These are phyloP conservation scores for Melampsora americana DNA, from an alignment of 1,284 basidiomycete genomes.

Conservation along the genomic window DNA sequence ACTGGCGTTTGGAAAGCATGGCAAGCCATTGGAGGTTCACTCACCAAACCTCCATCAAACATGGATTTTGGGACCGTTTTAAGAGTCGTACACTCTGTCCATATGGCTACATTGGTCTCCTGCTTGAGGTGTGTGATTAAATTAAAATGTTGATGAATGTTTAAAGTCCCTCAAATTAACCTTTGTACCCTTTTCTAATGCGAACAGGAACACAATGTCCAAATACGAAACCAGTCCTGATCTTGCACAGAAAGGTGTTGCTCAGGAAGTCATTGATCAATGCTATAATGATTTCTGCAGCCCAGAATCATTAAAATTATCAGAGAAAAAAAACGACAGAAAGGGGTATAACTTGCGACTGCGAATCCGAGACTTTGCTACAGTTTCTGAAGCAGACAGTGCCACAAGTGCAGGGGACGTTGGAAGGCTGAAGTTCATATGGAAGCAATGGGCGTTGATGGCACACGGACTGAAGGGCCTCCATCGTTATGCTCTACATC, in stretches of 20 bases:
- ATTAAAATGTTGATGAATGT: neutral
- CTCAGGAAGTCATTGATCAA: constrained; percentile 9
- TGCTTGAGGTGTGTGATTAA: constrained; percentile 7
- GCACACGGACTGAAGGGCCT: constrained; percentile 25
- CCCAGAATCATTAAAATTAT: neutral
- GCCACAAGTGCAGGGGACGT: constrained; percentile 10
- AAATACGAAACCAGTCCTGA: neutral
- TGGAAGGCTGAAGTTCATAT: constrained; percentile 4
- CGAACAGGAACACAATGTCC: neutral
- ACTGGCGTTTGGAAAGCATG: constrained; percentile 11
- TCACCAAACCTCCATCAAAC: neutral
- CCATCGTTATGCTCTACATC: constrained; percentile 14
- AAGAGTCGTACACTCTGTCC: constrained; percentile 16
- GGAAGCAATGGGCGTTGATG: constrained; percentile 22
- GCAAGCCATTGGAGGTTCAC: neutral
- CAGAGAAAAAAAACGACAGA: neutral
- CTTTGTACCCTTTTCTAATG: too few relatives aligned
- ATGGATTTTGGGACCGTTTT: constrained; percentile 4
- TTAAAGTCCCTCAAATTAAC: too few relatives aligned
- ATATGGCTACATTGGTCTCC: constrained; percentile 7
- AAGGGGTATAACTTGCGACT: constrained; percentile 3
- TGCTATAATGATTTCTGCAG: neutral
- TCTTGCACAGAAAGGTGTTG: neutral
- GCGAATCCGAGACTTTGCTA: constrained; percentile 2
- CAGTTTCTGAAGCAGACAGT: constrained; percentile 7